phyloP scores from a whole-genome alignment of 1,284 basidiomycete species.

The Phellopilus nigrolimitatus region DNA sequence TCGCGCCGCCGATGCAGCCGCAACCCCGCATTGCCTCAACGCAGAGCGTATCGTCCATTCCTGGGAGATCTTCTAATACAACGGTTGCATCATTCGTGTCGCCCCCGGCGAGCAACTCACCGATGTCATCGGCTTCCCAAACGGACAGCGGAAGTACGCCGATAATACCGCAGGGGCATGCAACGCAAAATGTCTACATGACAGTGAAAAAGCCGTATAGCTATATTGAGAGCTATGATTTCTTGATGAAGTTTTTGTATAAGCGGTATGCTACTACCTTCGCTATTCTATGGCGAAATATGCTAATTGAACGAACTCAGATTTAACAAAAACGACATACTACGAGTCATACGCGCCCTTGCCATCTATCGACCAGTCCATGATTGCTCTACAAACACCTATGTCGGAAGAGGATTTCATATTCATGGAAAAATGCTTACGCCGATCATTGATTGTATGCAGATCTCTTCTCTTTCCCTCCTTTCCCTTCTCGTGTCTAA shows the following conservation, averaged over 20 bases:
- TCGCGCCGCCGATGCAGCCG: slow-evolving; percentile 8
- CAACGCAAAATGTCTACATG: slow-evolving; percentile 56
- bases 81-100: slow-evolving; percentile 16
- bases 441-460: slow-evolving; percentile 83
- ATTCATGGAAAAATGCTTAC: slow-evolving; percentile 94
- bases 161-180: slow-evolving; percentile 21
- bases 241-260: slow-evolving; percentile 88
- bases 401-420: slow-evolving; percentile 90
- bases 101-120: slow-evolving; percentile 17
- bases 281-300: background rate
- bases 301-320: slow-evolving; percentile 37
- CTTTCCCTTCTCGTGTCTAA: slow-evolving; percentile 10
- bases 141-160: slow-evolving; percentile 20
- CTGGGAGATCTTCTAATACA: slow-evolving; percentile 1
- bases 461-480: background rate
- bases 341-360: slow-evolving; percentile 90
- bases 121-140: slow-evolving; percentile 7
- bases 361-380: slow-evolving; percentile 92
- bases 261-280: slow-evolving; percentile 49
- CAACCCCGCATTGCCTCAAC: slow-evolving; percentile 1
- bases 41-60: background rate
- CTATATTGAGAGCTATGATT: slow-evolving; percentile 92
- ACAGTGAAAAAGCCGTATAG: slow-evolving; percentile 80
- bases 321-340: slow-evolving; percentile 93
- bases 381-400: slow-evolving; percentile 96